Evolutionary conservation across 345 rosid genomes (phyloP), one percentile per base, ranked within the genome.

Genomic region (Jatropha curcas): DNA sequence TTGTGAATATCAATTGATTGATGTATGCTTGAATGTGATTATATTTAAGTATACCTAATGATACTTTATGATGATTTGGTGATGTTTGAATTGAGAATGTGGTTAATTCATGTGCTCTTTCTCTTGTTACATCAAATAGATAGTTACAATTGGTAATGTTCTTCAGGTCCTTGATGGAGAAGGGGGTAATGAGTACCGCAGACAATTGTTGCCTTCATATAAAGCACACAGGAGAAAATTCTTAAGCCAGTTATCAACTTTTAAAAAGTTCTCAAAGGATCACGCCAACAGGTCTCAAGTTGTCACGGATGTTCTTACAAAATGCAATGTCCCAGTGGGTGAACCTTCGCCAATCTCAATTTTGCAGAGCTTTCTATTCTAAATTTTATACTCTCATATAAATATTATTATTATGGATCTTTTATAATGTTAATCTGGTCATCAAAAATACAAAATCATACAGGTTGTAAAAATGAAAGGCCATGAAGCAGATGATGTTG

Each of bases 401-500:
- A 4, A 17, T 12, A 48, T 48, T 1, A 4, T 60, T 19, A 5
- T 60, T 19, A 27, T 35, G 20, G 3, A 28, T 55, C 35, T 52
- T 41, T 67, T 59, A 65, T 50, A 45, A 5, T 33, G 9, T 52
- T 61, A 16, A 12, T 61, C 60, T 24, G 46, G 41, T 56, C 34
- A 24, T 24, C 68, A 76, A 73, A n/a, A 72, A 27, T 19, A 59
- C 60, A 33, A 74, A 69, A 46, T 72, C 62, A 33, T 84, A 80
- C 74, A 92, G 96, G 89, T 94, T 65, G 83, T 94, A 70, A 86
- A 86, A 82, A 45, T 90, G 66, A 66, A 92, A 72, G 93, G 97
- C 70, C 84, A 89, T 50, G 97, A 92, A 82, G 98, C 98, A 60
- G 97, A 92, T 76, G 97, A 94, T 78, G 95, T 94, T 25, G 88